Base-by-base conservation (phyloP, 345 rosid genomes). In the Salix exigua region DNA sequence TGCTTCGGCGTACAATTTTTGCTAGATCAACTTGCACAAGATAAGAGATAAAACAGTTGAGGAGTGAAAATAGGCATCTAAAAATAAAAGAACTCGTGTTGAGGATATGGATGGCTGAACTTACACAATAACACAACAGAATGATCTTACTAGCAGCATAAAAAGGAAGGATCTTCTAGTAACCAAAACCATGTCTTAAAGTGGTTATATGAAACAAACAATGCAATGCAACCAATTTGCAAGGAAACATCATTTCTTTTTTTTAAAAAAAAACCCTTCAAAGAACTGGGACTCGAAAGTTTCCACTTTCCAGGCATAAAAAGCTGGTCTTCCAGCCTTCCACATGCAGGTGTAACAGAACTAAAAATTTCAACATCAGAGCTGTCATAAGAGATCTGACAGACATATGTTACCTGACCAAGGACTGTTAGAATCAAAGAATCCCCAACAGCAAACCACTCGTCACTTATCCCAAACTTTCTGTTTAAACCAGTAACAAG, bases 381-480 rank as follows among this genome's bases (percentile, higher is more conserved):
- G 50, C 50, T 46, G 50, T 44, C 18, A 46, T 46, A 46, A 50
- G 7, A 64, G 26, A 30, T 67, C 35, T 64, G 51, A 18, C 63
- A 75, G 25, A 68, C 77, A 17, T 50, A 50, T 50, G 55, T 50
- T 78, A 91, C 99, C 99, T 93, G 97, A 79, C 90, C 86, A 75
- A 93, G 97, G 70, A 96, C 97, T 0, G 98, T 93, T 64, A 92
- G 81, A 80, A 96, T 91, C 83, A 93, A 85, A 67, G 98, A 93
- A 85, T 92, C 99, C 62, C 99, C 99, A 46, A 93, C 89, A 50
- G 99, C 92, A 87, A 96, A 96, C 97, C 99, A 96, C 79, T 93
- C 97, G 14, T 93, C 97, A 42, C 95, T 93, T 70, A 96, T 88
- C 63, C 98, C 98, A 73, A 96, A 78, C 76, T 88, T 83, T 60